These are phyloP conservation scores for Blastobotrys serpentis DNA, from an alignment of 1,139 yeast genomes.

Conservation along the genomic window DNA sequence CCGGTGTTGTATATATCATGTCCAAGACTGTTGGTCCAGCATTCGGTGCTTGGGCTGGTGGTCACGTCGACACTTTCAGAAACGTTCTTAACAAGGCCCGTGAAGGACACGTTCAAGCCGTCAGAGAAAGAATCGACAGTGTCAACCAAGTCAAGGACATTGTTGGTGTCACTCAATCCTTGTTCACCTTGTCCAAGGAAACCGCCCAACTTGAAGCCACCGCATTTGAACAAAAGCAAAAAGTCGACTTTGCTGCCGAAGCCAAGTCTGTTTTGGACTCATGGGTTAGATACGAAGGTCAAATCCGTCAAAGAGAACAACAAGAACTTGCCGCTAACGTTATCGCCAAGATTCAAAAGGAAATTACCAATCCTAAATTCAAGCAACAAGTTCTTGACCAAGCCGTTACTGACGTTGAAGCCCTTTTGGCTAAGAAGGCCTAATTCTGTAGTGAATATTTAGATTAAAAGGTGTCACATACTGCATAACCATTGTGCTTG, in stretches of 20 bases:
- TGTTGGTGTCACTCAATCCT: slow-evolving; percentile 83
- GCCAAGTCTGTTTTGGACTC: slow-evolving; percentile 96
- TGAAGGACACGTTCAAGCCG: slow-evolving; percentile 86
- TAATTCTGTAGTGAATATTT: slow-evolving; percentile 7
- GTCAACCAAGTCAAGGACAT: slow-evolving; percentile 91
- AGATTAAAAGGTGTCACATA: not conserved
- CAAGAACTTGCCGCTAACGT: slow-evolving; percentile 84
- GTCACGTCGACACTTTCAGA: slow-evolving; percentile 81
- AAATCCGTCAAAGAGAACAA: slow-evolving; percentile 96
- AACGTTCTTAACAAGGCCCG: slow-evolving; percentile 84
- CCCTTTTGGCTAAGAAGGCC: slow-evolving; percentile 51
- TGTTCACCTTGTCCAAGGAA: slow-evolving; percentile 92
- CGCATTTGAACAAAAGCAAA: slow-evolving; percentile 88
- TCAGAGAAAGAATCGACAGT: slow-evolving; percentile 83
- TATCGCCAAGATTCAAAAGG: slow-evolving; percentile 83
- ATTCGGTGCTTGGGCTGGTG: slow-evolving; percentile 93
- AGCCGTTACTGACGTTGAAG: slow-evolving; percentile 89
- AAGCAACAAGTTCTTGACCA: slow-evolving; percentile 90
- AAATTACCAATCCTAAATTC: slow-evolving; percentile 83
- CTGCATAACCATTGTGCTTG: not conserved
- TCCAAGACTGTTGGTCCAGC: slow-evolving; percentile 92
- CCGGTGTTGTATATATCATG: slow-evolving; percentile 68
- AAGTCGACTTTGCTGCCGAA: slow-evolving; percentile 80
- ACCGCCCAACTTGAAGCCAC: slow-evolving; percentile 94
- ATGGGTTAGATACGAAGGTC: slow-evolving; percentile 98